Conservation (phyloP, 805 yeast species). For the Lipomyces lipofer region DNA sequence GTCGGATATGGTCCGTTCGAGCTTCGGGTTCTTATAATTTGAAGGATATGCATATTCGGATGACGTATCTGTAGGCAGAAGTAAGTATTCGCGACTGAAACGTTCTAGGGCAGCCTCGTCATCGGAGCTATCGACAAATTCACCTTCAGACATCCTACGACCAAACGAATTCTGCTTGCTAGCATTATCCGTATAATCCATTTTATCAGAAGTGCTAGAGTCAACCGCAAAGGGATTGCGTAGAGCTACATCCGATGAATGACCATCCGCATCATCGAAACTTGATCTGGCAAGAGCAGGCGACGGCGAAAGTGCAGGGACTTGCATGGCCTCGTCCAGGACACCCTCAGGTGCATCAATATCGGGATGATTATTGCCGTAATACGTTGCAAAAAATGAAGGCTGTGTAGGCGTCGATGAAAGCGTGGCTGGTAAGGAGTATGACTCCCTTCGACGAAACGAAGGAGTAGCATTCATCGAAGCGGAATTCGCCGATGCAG, state of each 20-base stretch:
- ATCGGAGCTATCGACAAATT: not conserved
- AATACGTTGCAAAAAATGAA: slow-evolving; percentile 18
- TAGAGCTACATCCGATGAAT: not conserved
- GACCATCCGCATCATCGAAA: not conserved
- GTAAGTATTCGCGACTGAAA: slow-evolving; percentile 13
- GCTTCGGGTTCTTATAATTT: slow-evolving; percentile 44
- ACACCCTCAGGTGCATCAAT: not conserved
- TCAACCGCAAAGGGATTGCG: slow-evolving; percentile 16
- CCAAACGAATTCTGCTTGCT: slow-evolving; percentile 17
- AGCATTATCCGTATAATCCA: not conserved
- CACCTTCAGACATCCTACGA: slow-evolving; percentile 29
- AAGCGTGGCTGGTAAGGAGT: slow-evolving; percentile 29
- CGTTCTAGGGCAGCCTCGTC: slow-evolving; percentile 1
- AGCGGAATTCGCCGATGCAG: not conserved
- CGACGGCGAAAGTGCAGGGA: slow-evolving; percentile 15
- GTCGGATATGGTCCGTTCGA: slow-evolving; percentile 57
- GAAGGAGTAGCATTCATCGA: not conserved
- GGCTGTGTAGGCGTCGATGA: slow-evolving; percentile 29
- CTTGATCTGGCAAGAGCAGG: slow-evolving; percentile 6
- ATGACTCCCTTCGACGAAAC: slow-evolving; percentile 26
- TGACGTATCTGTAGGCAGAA: slow-evolving; percentile 16
- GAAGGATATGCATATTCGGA: slow-evolving; percentile 11
- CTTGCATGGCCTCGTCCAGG: slow-evolving; percentile 6
- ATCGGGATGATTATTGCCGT: not conserved
- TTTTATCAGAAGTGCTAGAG: slow-evolving; percentile 1